phyloP scores from a whole-genome alignment of 345 rosid species.

The Geranium brycei region DNA sequence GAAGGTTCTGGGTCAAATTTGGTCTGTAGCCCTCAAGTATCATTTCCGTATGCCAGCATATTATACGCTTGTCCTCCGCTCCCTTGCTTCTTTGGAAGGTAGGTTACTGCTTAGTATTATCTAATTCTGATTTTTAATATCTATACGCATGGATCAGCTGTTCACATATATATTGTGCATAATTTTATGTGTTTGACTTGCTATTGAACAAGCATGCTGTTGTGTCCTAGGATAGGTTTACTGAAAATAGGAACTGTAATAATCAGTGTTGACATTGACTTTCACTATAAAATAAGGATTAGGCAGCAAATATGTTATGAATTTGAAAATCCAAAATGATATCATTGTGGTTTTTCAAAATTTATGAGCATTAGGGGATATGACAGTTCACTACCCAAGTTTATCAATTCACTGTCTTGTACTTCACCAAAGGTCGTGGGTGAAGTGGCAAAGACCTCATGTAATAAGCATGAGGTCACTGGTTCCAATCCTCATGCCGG shows the following conservation, averaged over 20 bases:
- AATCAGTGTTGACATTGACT: conserved; percentile 1
- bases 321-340: neutral
- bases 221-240: conserved; percentile 1
- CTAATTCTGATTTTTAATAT: neutral
- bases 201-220: neutral
- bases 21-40: conserved; percentile 79
- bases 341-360: neutral
- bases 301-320: neutral
- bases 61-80: conserved; percentile 83
- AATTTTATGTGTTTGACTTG: neutral
- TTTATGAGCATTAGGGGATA: neutral
- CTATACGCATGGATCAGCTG: neutral
- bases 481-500: too few species aligned
- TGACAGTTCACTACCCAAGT: too few species aligned
- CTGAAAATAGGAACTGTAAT: neutral
- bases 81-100: conserved; percentile 97
- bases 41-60: conserved; percentile 95
- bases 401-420: too few species aligned
- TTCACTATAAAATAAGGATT: neutral
- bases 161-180: neutral
- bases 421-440: too few species aligned
- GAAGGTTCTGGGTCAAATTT: conserved; percentile 75
- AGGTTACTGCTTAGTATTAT: conserved; percentile 7
- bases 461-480: too few species aligned
- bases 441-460: too few species aligned